Percentiles rank a stretch among this genome's conserved stretches.
These are phyloP conservation scores for Musa acuminata DNA, from an alignment of 176 grass and related monocot species.

Conservation along the genomic window DNA sequence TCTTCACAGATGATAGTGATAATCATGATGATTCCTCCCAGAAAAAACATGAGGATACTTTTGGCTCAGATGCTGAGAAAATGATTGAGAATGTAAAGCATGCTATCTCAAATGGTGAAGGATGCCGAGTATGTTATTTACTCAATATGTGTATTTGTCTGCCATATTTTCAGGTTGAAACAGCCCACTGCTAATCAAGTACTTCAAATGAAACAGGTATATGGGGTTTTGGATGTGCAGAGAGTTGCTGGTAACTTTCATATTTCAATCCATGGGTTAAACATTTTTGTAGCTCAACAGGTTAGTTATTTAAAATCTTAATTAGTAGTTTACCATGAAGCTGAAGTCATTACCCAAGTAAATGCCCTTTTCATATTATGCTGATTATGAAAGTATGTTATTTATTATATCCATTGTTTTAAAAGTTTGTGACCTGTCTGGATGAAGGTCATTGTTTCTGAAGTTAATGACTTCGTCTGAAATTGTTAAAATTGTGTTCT, in stretches of 20 bases:
- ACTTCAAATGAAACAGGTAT: slow-evolving; percentile 50
- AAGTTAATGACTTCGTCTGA: not conserved
- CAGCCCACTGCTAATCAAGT: not conserved
- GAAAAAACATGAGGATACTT: slow-evolving; percentile 60
- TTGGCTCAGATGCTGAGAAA: slow-evolving; percentile 76
- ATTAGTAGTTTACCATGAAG: not conserved
- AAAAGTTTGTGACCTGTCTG: not conserved
- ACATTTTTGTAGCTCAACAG: slow-evolving; percentile 97
- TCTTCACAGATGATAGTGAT: slow-evolving; percentile 48
- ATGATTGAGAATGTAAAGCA: slow-evolving; percentile 91
- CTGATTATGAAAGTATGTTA: not conserved
- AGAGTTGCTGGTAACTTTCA: slow-evolving; percentile 99
- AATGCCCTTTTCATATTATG: not conserved
- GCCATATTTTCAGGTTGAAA: slow-evolving; percentile 13
- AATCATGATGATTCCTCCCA: slow-evolving; percentile 52
- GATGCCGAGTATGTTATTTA: slow-evolving; percentile 55
- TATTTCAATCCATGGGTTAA: slow-evolving; percentile 95
- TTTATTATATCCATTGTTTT: not conserved
- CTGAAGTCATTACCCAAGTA: not conserved
- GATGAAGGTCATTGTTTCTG: not conserved
- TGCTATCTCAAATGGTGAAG: slow-evolving; percentile 86
- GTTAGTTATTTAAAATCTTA: slow-evolving; percentile 43
- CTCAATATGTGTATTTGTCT: slow-evolving; percentile 20
- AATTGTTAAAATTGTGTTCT: not conserved
- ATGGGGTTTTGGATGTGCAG: slow-evolving; percentile 88